Evolutionary conservation across 257 asterid species (phyloP), one percentile per base, ranked within the genome.

Genomic region (Petrea volubilis): DNA sequence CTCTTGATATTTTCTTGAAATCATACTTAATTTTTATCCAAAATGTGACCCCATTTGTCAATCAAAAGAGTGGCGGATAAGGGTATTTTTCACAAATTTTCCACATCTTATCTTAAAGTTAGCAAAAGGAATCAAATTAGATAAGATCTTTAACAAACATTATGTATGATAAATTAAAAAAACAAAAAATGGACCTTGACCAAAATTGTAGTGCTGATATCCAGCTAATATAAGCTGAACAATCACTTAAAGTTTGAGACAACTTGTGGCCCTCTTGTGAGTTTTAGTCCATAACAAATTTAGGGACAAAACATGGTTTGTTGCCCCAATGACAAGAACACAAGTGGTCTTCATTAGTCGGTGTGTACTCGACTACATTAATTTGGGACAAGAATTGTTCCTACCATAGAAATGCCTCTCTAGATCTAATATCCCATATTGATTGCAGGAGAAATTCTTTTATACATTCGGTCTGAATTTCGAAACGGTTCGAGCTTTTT

Each of bases 61-160:
- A 56, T 59, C 58, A 71, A 81, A 67, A 62, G 76, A 61, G 83
- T 66, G 77, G 74, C 79, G 71, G 31, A 68, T 29, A 67, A 81
- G 69, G 59, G 72, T n/a, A n/a, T 38, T 50, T 71, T 57, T 51
- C n/a, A 64, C 66, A 68, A 55, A 38, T 38, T 38, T 41, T 68
- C 50, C 31, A 67, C 60, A 76, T 57, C 84, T 79, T 79, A 82
- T 82, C 87, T 36, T 65, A 60, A 65, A 71, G 53, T 58, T 38
- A 38, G 10, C 43, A 38, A 68, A 66, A 43, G 21, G 71, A 60
- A 64, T 69, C 78, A 68, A 79, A n/a, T n/a, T n/a, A 76, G 82
- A 82, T 82, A 79, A 82, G 84, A 82, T 82, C 70, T 73, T 68
- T 63, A 78, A 63, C 75, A 74, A n/a, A 59, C 51, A 73, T 40